Conservation (phyloP, 192 early-diverging fungal genomes). For the Chytriomyces hyalinus region DNA sequence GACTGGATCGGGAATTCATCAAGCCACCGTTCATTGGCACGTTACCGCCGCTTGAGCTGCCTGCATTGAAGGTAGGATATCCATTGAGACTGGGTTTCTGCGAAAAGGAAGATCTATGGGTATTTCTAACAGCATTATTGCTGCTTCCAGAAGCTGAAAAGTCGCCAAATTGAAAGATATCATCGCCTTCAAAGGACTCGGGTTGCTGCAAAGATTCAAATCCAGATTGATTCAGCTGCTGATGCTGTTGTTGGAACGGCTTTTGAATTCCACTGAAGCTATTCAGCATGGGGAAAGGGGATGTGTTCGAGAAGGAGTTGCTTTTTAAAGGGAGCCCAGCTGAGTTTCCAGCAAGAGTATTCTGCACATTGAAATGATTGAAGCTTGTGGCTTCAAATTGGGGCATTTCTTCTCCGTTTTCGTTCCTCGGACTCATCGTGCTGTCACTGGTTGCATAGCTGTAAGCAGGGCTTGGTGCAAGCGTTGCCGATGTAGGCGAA, state of each 20-base stretch:
- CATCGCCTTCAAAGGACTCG: neutral
- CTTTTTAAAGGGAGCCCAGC: neutral
- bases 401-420: neutral
- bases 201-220: neutral
- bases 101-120: neutral
- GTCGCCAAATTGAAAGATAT: neutral
- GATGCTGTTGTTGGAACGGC: constrained; percentile 9
- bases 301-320: neutral
- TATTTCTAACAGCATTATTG: too few species aligned
- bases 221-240: neutral
- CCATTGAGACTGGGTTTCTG: neutral
- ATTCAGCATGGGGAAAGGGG: neutral
- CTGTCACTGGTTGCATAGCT: constrained; percentile 12
- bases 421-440: constrained; percentile 5
- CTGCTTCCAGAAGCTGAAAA: neutral
- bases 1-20: neutral
- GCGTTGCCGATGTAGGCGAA: neutral
- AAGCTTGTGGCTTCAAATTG: constrained; percentile 27
- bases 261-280: constrained; percentile 6
- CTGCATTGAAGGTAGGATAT: neutral
- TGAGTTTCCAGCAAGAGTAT: neutral
- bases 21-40: neutral
- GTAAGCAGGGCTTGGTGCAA: constrained; percentile 2
- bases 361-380: constrained; percentile 23
- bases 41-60: neutral